Evolutionary conservation across 345 rosid genomes (phyloP), one percentile per base, ranked within the genome.

Genomic region (Barbarea vulgaris): DNA sequence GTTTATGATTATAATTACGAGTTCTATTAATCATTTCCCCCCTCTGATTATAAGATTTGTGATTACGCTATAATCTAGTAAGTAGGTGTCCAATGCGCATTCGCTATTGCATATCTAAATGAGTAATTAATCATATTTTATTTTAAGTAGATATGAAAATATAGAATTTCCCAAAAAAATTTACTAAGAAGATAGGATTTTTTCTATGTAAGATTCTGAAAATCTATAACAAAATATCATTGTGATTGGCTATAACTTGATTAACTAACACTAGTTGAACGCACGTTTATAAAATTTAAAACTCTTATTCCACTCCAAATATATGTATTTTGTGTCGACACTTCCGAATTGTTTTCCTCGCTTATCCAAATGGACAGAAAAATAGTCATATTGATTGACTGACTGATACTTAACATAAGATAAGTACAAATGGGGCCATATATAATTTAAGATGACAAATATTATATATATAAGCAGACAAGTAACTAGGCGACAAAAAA

Each of bases 211-310:
- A 31, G 56, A 65, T 25, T 24, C 1, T 53, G 18, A 68, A 68
- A 13, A 54, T 68, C 22, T 53, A 6, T 67, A 52, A 52, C 51
- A 24, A 37, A 17, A 17, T 27, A 69, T 22, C 24, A 34, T 51
- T 22, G n/a, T 5, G 36, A 9, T 67, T 36, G 24, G 71, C 15
- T 51, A 51, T 24, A 67, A 22, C 48, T 34, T 52, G 15, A 4
- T 67, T 67, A 37, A 68, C 72, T 37, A 15, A 51, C 52, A 37
- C 39, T 41, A 39, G 73, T 41, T 55, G 44, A 69, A 69, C 30
- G 31, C 21, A 55, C 55, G 9, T 69, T 42, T 41, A 53, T 3
- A 34, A 39, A 25, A 0, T n/a, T 17, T 4, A 4, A 51, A 67
- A 51, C 15, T 15, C 6, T 21, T 8, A 2, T 47, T 47, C 7